Evolutionary conservation across 2,329 filamentous ascomycete species (phyloP), one percentile per base, ranked within the genome.

Genomic region (Ophiostoma ips): DNA sequence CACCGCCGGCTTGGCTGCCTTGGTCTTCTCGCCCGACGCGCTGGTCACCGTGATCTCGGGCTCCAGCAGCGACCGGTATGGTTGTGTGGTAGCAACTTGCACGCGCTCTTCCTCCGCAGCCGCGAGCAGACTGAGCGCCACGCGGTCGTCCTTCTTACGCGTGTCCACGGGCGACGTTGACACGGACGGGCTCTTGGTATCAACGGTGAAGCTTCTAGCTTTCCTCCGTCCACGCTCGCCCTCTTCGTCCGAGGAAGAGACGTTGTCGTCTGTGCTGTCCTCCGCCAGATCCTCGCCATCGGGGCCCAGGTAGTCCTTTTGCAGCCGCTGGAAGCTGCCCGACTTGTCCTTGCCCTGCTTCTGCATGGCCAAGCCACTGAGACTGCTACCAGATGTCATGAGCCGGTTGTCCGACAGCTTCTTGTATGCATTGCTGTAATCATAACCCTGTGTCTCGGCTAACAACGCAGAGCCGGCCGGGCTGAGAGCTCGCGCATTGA

Each of bases 81-180:
- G 64, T 47, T 67, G 75, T 48, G 71, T 68, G 3, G 71, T 66
- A 19, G 73, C 65, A 56, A 83, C 69, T 58, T 73, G 63, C 56
- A 75, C 71, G 24, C 87, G 76, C 62, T 90, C 85, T 71, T 87
- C 82, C 61, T 90, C 83, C 1, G 82, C 81, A 7, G 83, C 84
- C 36, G 82, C 84, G 49, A 89, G 67, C 50, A 88, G 63, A 58
- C 81, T 87, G 60, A 71, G 68, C 1, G 73, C 69, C 57, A 69
- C 70, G 52, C 66, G 65, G 5, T 56, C 59, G 34, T 64, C 63
- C 21, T 64, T 66, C 21, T 64, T 66, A 21, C 60, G 50, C 7
- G 34, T 34, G 16, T 34, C 35, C 6, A 47, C 60, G 12, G 59
- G 62, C 24, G 61, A 59, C 4, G 58, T 58, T 36, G 65, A 61